Percentiles rank a stretch among this genome's conserved stretches.
phyloP scores from a whole-genome alignment of 768 basidiomycete genomes.

The Mycena chlorophos region DNA sequence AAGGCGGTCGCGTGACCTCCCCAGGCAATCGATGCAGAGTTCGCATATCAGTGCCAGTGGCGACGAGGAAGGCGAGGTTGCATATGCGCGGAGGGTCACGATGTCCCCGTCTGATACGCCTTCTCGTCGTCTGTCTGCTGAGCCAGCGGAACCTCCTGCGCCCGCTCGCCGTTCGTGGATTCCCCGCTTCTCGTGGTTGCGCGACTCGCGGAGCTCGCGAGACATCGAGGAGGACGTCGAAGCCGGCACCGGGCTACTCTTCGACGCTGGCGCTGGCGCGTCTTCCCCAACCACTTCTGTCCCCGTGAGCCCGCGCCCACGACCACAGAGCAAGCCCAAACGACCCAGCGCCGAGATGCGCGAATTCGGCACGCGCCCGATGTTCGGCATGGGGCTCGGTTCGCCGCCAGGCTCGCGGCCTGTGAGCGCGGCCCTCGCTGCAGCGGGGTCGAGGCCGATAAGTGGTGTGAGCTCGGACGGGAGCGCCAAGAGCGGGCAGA shows the following conservation, averaged over 20 bases:
- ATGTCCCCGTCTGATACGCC: not conserved
- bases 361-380: constrained; percentile 16
- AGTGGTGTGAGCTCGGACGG: constrained; percentile 16
- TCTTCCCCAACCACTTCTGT: not conserved
- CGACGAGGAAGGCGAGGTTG: constrained; percentile 14
- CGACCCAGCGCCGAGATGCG: constrained; percentile 10
- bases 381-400: constrained; percentile 1
- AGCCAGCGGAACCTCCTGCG: not conserved
- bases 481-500: constrained; percentile 20
- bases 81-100: constrained; percentile 8
- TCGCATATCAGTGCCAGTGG: not conserved
- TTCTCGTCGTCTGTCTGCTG: not conserved
- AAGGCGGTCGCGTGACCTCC: not conserved
- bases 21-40: not conserved
- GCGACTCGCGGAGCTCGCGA: constrained; percentile 6
- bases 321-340: not conserved
- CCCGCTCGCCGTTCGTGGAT: constrained; percentile 18
- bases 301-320: not conserved
- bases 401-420: constrained; percentile 1
- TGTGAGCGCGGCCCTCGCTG: constrained; percentile 1
- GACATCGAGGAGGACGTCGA: constrained; percentile 13
- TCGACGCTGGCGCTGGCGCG: too few relatives aligned
- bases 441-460: not conserved
- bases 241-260: constrained; percentile 8
- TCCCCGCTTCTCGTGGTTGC: constrained; percentile 22